Base-by-base conservation (phyloP, 2,329 filamentous ascomycete genomes). In the Pezicula rhizophila region DNA sequence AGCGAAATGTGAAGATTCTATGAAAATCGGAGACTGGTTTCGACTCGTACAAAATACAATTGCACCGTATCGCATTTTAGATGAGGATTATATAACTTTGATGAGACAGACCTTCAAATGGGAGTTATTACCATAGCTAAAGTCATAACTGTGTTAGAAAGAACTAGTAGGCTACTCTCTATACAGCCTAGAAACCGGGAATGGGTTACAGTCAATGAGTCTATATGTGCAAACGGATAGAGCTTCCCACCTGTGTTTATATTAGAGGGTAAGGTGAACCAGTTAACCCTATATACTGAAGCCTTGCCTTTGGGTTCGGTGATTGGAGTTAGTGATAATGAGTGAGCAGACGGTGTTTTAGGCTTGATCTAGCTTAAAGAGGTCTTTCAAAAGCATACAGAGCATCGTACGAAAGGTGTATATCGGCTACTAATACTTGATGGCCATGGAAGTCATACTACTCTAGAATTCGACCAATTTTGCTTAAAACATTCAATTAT, bases 351-450 rank as follows among this genome's bases (percentile, higher is more conserved):
- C n/a, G 58, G 66, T 56, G 12, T 62, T 47, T 57, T 66, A 37
- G 55, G 57, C 25, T 48, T 68, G 40, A 35, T 42, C 2, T 68
- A 52, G 65, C 54, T 66, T 49, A 15, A 63, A 51, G 55, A 65
- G n/a, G n/a, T n/a, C 56, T 67, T 67, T 53, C 53, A 63, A 47
- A 50, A 46, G 45, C 48, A 59, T 49, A 64, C 55, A 50, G 58
- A 50, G 45, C 46, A 17, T 23, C 48, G 48, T 37, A 51, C 40
- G 35, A 52, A 45, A 18, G 58, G 62, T 2, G 42, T 41, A 48
- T 62, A 61, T 52, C 46, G 54, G 23, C 55, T 69, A 2, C 52
- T 70, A 2, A 58, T 70, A 51, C 50, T 69, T 45, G 60, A 70
- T 52, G 56, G 63, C 41, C 52, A 70, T 56, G 46, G 55, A 15